Percentiles rank a stretch among this genome's conserved stretches.
Conservation (phyloP, 2,329 filamentous ascomycete genomes). For the Periconia sp. region DNA sequence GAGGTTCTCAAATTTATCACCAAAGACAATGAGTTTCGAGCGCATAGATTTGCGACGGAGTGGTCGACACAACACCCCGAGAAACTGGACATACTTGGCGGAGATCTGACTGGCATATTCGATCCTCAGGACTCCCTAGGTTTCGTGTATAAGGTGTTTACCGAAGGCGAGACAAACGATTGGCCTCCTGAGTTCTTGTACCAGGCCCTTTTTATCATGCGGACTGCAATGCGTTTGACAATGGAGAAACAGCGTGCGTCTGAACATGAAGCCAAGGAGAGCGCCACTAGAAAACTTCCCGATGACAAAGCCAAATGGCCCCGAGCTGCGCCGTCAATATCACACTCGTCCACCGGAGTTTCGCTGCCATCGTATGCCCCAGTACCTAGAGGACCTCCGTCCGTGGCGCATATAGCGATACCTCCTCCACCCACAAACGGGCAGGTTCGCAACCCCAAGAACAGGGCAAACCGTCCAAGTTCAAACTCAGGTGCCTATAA, state of each 20-base stretch:
- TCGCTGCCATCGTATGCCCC: neutral
- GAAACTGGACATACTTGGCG: constrained; percentile 18
- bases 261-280: neutral
- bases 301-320: neutral
- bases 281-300: neutral
- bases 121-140: constrained; percentile 18
- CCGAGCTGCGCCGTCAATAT: neutral
- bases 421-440: constrained; percentile 9
- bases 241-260: constrained; percentile 3
- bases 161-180: constrained; percentile 19
- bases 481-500: constrained; percentile 13
- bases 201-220: constrained; percentile 28
- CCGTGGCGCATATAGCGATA: constrained; percentile 3
- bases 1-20: constrained; percentile 31
- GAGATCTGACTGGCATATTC: constrained; percentile 17
- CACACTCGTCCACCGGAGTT: no score
- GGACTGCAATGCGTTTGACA: constrained; percentile 15
- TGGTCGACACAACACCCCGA: constrained; percentile 26
- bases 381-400: neutral
- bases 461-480: constrained; percentile 6
- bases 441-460: constrained; percentile 13
- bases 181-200: constrained; percentile 34
- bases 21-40: constrained; percentile 21
- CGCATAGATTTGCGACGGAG: constrained; percentile 19
- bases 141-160: constrained; percentile 33